Base-by-base conservation (phyloP, 805 yeast species). In the Myxozyma monticola region DNA sequence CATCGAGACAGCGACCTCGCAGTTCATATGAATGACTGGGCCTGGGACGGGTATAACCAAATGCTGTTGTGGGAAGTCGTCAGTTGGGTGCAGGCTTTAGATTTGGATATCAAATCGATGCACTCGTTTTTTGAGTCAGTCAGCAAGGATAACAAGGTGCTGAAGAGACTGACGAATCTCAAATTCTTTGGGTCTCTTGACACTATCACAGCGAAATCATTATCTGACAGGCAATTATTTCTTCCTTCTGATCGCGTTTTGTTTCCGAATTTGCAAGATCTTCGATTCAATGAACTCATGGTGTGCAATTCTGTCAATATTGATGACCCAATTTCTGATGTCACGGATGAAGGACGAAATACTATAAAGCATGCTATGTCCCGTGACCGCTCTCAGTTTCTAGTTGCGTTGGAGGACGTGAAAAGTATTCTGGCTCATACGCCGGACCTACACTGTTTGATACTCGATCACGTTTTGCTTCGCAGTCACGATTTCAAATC, bases 1-100 rank as follows among this genome's bases (percentile, higher is more conserved):
- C 22, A 39, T 33, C 45, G 39, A 31, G 45, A 33, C 7, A 36
- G 37, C 10, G 50, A 46, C 21, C 28, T 46, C 10, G 15, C 31
- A 15, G 6, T 46, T 5, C 15, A 15, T 7, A 24, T 46, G 39
- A 39, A 31, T 9, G 25, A 18, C 17, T 46, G 50, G 50, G 10
- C n/a, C 14, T 46, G 50, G 50, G 30, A 26, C 17, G 50, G 50
- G 10, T 46, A 45, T 45, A 39, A 39, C n/a, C 29, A 18, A 14
- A 17, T 33, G n/a, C 36, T 46, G 12, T 14, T 25, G 12, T n/a
- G 26, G 8, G 44, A 35, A 17, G 34, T 46, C 21, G n/a, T 46
- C 21, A 14, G 4, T 4, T 46, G 50, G 50, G 31, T 39, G n/a
- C 45, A 39, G 18, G 8, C 31, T 3, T 20, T 46, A 10, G 36